Evolutionary conservation across 2,329 filamentous ascomycete species (phyloP).

Genomic region (Diaporthe sp.): DNA sequence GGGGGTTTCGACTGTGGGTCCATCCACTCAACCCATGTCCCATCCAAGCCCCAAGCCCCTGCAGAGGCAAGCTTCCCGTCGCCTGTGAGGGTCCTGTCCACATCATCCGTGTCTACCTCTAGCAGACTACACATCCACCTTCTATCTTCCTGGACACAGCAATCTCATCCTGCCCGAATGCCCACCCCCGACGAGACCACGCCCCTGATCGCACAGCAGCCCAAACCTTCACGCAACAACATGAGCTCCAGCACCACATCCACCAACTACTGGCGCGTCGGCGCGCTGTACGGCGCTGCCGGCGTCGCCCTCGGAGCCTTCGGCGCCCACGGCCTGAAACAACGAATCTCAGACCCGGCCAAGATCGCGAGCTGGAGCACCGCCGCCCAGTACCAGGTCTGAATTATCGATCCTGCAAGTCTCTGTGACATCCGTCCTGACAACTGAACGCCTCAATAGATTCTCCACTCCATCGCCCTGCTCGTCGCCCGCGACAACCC

Average conservation of each 20-base stretch:
- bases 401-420: neutral
- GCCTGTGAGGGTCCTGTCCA: neutral
- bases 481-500: constrained; percentile 71
- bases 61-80: neutral
- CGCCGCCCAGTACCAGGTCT: constrained; percentile 77
- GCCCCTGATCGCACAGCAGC: neutral
- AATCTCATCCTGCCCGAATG: neutral
- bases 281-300: constrained; percentile 73
- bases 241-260: constrained; percentile 52
- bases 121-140: neutral
- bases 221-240: neutral
- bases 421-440: neutral
- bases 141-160: too few species aligned
- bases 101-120: too few species aligned
- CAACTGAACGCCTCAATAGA: constrained; percentile 54
- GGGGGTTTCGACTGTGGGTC: too few species aligned
- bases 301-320: constrained; percentile 76
- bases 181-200: neutral
- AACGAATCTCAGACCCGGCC: constrained; percentile 69
- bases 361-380: constrained; percentile 73
- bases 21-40: too few species aligned
- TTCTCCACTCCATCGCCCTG: constrained; percentile 73
- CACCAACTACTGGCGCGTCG: constrained; percentile 67
- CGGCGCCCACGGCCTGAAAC: constrained; percentile 77
- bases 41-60: too few species aligned